Evolutionary conservation across 2,329 filamentous ascomycete species (phyloP).

Genomic region (Trichoderma harzianum): DNA sequence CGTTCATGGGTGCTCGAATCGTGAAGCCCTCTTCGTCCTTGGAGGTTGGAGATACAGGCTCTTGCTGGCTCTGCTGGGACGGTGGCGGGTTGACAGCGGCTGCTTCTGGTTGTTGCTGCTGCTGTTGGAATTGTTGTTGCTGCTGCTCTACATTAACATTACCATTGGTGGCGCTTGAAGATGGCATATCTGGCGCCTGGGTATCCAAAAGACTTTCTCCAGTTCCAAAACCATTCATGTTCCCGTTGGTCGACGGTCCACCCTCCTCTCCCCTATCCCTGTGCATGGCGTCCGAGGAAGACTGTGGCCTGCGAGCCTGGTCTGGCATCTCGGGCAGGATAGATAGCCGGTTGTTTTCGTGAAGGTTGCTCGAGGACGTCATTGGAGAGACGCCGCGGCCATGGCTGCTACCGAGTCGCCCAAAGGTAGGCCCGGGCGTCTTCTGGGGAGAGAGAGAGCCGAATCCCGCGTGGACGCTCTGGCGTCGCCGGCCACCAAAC

Average conservation of each 20-base stretch:
- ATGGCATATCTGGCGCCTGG: conserved; percentile 23
- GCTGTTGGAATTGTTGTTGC: conserved; percentile 19
- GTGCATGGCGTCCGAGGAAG: conserved; percentile 26
- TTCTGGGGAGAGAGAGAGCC: conserved; percentile 50
- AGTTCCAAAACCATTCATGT: conserved; percentile 41
- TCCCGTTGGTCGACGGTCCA: conserved; percentile 28
- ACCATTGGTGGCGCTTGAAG: conserved; percentile 46
- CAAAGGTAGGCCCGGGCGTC: conserved; percentile 50
- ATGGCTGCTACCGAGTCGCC: conserved; percentile 63
- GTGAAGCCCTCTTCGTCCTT: conserved; percentile 73
- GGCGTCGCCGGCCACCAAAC: conserved; percentile 58
- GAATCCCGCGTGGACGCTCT: conserved; percentile 64
- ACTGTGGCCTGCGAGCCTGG: conserved; percentile 29
- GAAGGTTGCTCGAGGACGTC: conserved; percentile 57
- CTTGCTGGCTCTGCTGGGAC: conserved; percentile 39
- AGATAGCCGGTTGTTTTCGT: conserved; percentile 52
- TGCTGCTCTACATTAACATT: conserved; percentile 39
- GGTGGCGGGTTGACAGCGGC: conserved; percentile 49
- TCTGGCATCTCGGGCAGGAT: conserved; percentile 57
- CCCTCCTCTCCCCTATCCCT: conserved; percentile 15
- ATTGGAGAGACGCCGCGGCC: conserved; percentile 54
- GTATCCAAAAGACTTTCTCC: conserved; percentile 31
- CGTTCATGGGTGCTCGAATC: conserved; percentile 61
- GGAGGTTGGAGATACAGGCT: not conserved
- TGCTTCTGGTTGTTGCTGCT: conserved; percentile 39